phyloP scores from a whole-genome alignment of 2,329 filamentous ascomycete genomes.

The Fusarium sarcochroum region DNA sequence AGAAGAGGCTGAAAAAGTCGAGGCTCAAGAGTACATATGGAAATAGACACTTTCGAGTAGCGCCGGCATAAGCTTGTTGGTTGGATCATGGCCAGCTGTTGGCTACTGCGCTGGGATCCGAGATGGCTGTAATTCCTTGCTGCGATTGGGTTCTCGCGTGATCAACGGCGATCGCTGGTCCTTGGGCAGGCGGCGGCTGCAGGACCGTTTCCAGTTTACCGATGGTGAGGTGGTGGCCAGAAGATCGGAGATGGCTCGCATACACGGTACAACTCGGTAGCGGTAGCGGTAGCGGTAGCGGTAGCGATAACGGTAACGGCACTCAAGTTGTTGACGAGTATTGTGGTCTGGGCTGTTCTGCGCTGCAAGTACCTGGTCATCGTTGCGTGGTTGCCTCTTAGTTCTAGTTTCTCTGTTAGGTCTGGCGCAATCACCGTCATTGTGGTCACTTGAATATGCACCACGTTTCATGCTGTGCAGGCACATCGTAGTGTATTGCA shows the following conservation, averaged over 20 bases:
- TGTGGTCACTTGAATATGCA: not conserved
- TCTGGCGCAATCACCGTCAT: not conserved
- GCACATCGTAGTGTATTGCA: not conserved
- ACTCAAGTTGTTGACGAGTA: not conserved
- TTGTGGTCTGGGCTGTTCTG: not conserved
- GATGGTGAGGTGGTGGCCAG: not conserved
- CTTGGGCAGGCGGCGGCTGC: too few species aligned
- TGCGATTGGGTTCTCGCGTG: conserved; percentile 10
- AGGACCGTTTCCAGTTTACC: not conserved
- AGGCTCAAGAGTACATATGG: not conserved
- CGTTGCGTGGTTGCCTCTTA: not conserved
- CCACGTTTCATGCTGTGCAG: not conserved
- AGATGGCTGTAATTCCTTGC: conserved; percentile 10
- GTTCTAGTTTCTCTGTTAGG: not conserved
- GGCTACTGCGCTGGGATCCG: not conserved
- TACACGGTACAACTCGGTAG: not conserved
- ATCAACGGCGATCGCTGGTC: conserved; percentile 1
- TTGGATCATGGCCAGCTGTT: not conserved
- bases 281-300: not conserved
- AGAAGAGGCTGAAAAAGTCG: too few species aligned
- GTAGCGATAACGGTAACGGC: not conserved
- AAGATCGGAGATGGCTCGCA: conserved; percentile 15
- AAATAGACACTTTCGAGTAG: not conserved
- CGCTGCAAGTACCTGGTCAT: not conserved
- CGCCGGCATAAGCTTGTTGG: not conserved